Percentiles rank a stretch among this genome's conserved stretches.
phyloP scores from a whole-genome alignment of 106 monocot species.

The Gastrodia elata region DNA sequence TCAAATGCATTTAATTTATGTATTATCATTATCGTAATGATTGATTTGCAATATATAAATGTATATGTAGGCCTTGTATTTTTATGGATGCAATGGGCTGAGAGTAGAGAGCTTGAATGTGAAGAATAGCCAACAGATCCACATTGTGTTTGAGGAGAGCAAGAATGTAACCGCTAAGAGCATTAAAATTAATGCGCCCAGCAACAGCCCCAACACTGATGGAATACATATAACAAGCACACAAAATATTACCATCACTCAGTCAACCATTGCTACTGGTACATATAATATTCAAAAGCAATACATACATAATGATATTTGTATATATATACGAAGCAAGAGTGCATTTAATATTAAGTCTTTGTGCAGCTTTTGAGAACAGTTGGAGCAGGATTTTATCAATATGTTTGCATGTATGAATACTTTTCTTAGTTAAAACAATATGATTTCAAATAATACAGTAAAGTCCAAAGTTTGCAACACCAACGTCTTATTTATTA shows the following conservation, averaged over 20 bases:
- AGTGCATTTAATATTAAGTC: no score
- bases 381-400: no score
- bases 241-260: slow-evolving; percentile 31
- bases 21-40: not conserved
- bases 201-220: slow-evolving; percentile 68
- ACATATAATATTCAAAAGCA: not conserved
- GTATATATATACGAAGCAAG: no score
- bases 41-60: not conserved
- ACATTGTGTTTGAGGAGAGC: slow-evolving; percentile 38
- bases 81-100: slow-evolving; percentile 40
- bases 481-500: no score
- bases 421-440: no score
- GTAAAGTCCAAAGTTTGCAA: no score
- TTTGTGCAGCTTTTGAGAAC: no score
- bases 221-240: slow-evolving; percentile 65
- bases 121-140: slow-evolving; percentile 72
- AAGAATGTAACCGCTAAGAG: slow-evolving; percentile 21
- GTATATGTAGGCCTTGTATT: slow-evolving; percentile 44
- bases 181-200: slow-evolving; percentile 35
- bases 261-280: slow-evolving; percentile 59
- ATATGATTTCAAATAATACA: no score
- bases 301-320: not conserved
- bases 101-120: slow-evolving; percentile 35
- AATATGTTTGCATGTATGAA: no score
- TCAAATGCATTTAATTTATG: not conserved